These are phyloP conservation scores for Fusarium cicatricum DNA, from an alignment of 2,329 filamentous ascomycete species.

Conservation along the genomic window DNA sequence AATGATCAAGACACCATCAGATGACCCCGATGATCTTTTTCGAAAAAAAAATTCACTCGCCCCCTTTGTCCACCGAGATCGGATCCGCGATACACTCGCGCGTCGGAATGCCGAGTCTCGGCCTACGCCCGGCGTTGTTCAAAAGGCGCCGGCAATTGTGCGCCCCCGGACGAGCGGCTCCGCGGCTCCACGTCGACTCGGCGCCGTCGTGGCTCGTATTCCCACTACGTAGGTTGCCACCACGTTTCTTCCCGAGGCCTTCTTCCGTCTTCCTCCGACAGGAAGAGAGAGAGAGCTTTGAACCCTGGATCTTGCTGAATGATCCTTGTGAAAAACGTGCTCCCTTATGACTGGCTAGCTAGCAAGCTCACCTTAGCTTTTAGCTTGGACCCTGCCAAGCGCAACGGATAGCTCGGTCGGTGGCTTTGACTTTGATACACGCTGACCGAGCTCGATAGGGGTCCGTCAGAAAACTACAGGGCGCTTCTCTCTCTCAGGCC, in stretches of 20 bases:
- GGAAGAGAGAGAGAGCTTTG: not conserved
- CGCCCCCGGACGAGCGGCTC: slow-evolving; percentile 38
- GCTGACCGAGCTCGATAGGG: too few relatives aligned
- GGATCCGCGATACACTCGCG: slow-evolving; percentile 22
- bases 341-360: slow-evolving; percentile 19
- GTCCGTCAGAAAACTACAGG: too few relatives aligned
- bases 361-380: not conserved
- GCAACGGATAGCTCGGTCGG: not conserved
- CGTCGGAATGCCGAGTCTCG: slow-evolving; percentile 14
- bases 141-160: slow-evolving; percentile 27
- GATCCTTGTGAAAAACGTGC: slow-evolving; percentile 28
- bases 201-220: slow-evolving; percentile 1
- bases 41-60: too few relatives aligned
- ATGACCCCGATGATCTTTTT: not conserved
- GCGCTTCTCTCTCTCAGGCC: too few relatives aligned
- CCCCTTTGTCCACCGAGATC: slow-evolving; percentile 18
- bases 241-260: slow-evolving; percentile 31
- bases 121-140: slow-evolving; percentile 17
- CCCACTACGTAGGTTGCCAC: slow-evolving; percentile 4
- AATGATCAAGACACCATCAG: not conserved
- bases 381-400: slow-evolving; percentile 16
- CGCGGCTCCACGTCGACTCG: slow-evolving; percentile 21
- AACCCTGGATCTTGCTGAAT: slow-evolving; percentile 9
- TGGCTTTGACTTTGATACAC: not conserved
- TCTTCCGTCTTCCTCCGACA: slow-evolving; percentile 26